Conservation (phyloP, 805 yeast genomes). For the Pichia kluyveri region DNA sequence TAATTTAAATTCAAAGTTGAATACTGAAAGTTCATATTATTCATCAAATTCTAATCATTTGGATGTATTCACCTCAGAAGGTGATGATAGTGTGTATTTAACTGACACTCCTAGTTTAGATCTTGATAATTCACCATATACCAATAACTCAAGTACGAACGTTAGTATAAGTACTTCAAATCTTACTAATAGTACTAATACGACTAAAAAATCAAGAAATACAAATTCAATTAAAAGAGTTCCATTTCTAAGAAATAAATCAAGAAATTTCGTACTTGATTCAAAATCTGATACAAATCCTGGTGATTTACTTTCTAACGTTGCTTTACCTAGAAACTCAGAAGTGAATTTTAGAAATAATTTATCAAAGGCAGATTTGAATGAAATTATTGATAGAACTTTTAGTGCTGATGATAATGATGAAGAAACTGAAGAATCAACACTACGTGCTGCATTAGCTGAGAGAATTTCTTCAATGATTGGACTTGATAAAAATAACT, state of each 20-base stretch:
- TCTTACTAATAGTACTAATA: neutral
- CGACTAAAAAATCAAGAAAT: neutral
- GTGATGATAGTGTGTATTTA: conserved; percentile 16
- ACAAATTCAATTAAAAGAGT: neutral
- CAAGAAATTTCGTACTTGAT: conserved; percentile 44
- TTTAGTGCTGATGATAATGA: conserved; percentile 48
- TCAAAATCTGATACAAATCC: conserved; percentile 60
- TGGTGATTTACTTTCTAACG: conserved; percentile 78
- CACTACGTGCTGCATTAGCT: conserved; percentile 53
- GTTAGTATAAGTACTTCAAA: neutral
- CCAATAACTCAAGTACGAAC: neutral
- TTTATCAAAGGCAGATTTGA: conserved; percentile 9
- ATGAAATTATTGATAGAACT: conserved; percentile 26
- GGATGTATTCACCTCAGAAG: conserved; percentile 15
- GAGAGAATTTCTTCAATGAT: conserved; percentile 62
- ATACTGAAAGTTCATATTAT: neutral
- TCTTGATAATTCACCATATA: neutral
- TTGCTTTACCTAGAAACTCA: conserved; percentile 38
- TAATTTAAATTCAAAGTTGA: neutral
- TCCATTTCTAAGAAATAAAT: conserved; percentile 8
- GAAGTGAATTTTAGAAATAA: conserved; percentile 2
- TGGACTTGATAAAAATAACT: conserved; percentile 43
- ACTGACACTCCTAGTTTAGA: neutral
- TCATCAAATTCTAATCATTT: neutral
- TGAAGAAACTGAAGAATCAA: conserved; percentile 65